Percentiles rank a stretch among this genome's conserved stretches.
Conservation (phyloP, 257 asterid genomes). For the Anisodus acutangulus region DNA sequence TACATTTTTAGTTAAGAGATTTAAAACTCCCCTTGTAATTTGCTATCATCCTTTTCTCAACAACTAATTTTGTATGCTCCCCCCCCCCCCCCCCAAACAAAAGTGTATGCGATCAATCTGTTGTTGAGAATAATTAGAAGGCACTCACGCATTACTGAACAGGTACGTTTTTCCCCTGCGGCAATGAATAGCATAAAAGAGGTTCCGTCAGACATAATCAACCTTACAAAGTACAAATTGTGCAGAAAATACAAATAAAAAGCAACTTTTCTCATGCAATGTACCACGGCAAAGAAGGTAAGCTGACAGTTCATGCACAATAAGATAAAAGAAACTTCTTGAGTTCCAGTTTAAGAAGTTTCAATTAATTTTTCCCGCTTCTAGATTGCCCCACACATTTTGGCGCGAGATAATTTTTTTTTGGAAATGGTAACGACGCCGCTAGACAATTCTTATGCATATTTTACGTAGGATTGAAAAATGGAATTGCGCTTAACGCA, state of each 20-base stretch:
- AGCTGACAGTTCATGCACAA: not conserved
- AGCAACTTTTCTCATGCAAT: constrained; percentile 7
- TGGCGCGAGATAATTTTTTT: not conserved
- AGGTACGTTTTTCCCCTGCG: constrained; percentile 86
- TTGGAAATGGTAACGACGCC: no score
- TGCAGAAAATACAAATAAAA: not conserved
- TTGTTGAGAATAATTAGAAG: constrained; percentile 9
- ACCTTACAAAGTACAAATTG: no score
- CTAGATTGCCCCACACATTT: not conserved
- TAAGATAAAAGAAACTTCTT: not conserved
- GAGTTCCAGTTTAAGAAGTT: not conserved
- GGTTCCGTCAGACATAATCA: not conserved
- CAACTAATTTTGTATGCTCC: no score
- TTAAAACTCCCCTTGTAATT: not conserved
- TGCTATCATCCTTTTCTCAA: not conserved
- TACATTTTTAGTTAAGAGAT: not conserved
- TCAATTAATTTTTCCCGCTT: not conserved
- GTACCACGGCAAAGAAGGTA: not conserved
- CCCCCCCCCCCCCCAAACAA: not conserved
- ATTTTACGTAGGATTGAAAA: not conserved
- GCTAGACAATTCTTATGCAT: not conserved
- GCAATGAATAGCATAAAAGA: constrained; percentile 44
- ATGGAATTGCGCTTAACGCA: not conserved
- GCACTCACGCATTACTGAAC: constrained; percentile 72
- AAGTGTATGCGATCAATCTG: not conserved